These are phyloP conservation scores for Nemania serpens DNA, from an alignment of 2,329 filamentous ascomycete species.

Conservation along the genomic window DNA sequence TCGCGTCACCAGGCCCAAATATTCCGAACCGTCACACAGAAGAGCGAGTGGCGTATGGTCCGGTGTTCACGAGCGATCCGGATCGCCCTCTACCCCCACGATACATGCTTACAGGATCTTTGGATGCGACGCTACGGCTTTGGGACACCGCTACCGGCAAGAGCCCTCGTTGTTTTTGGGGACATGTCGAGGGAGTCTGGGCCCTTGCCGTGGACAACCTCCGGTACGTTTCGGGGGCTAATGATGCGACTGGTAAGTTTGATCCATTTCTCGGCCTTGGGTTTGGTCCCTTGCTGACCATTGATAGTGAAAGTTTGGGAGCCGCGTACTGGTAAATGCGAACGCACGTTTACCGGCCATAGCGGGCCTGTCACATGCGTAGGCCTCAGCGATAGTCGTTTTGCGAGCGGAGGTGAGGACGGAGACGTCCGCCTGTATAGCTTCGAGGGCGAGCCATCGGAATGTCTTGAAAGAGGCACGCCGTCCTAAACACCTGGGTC, in stretches of 20 bases:
- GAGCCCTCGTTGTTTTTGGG: conserved; percentile 92
- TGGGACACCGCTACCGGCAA: conserved; percentile 86
- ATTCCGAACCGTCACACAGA: conserved; percentile 43
- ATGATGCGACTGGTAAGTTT: conserved; percentile 71
- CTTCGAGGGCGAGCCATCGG: conserved; percentile 60
- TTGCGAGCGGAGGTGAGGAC: conserved; percentile 93
- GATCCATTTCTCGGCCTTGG: background rate
- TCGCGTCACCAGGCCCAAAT: conserved; percentile 32
- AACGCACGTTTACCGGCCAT: conserved; percentile 90
- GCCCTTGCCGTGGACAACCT: conserved; percentile 86
- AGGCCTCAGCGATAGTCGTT: conserved; percentile 83
- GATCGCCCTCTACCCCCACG: conserved; percentile 75
- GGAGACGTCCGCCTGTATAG: conserved; percentile 86
- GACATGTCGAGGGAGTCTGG: conserved; percentile 96
- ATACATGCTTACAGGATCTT: conserved; percentile 90
- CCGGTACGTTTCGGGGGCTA: conserved; percentile 84
- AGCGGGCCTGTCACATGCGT: conserved; percentile 91
- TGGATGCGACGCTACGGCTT: conserved; percentile 88
- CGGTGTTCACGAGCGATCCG: conserved; percentile 63
- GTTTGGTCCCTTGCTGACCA: conserved; percentile 7
- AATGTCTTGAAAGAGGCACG: conserved; percentile 55
- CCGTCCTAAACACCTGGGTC: conserved; percentile 47
- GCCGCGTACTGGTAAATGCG: conserved; percentile 85
- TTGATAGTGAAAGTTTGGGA: conserved; percentile 86
- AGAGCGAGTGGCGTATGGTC: conserved; percentile 60